These are phyloP conservation scores for Ophiocordyceps camponoti-leonardi DNA, from an alignment of 2,329 filamentous ascomycete species.

Conservation along the genomic window DNA sequence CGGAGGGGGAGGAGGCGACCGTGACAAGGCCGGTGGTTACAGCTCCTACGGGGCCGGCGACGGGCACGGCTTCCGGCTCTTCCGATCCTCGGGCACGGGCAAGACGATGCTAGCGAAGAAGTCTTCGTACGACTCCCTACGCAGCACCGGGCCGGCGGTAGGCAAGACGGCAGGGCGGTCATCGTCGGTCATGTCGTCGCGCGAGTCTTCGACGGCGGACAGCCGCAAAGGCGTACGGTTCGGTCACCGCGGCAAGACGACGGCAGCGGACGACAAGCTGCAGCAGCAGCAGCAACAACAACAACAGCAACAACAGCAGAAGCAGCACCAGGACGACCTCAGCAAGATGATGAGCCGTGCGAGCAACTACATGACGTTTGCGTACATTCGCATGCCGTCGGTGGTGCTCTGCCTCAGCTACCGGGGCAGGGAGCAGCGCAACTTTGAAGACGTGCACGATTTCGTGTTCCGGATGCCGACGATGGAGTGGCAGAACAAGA, in stretches of 20 bases:
- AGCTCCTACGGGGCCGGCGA: constrained; percentile 26
- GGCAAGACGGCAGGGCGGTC: constrained; percentile 24
- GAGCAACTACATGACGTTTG: constrained; percentile 93
- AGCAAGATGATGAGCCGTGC: constrained; percentile 93
- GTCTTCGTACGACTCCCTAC: constrained; percentile 38
- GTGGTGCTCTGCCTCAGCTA: constrained; percentile 93
- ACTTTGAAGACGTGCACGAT: constrained; percentile 91
- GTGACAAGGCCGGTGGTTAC: neutral
- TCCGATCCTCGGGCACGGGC: constrained; percentile 24
- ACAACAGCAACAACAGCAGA: too few species aligned
- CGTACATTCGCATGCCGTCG: constrained; percentile 86
- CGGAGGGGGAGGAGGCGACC: neutral
- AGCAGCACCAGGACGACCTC: constrained; percentile 65
- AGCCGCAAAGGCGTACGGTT: neutral
- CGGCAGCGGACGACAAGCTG: constrained; percentile 26
- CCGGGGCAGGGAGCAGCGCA: constrained; percentile 89
- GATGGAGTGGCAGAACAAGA: constrained; percentile 96
- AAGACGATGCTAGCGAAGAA: constrained; percentile 29
- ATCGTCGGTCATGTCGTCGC: constrained; percentile 25
- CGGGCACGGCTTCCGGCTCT: constrained; percentile 32
- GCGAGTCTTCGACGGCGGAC: neutral
- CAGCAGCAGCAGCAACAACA: neutral
- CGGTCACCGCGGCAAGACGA: constrained; percentile 1
- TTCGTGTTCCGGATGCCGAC: constrained; percentile 92
- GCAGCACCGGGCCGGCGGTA: constrained; percentile 16